Percentiles rank a stretch among this genome's conserved stretches.
These are phyloP conservation scores for Septoria linicola DNA, from an alignment of 2,329 filamentous ascomycete genomes.

Conservation along the genomic window DNA sequence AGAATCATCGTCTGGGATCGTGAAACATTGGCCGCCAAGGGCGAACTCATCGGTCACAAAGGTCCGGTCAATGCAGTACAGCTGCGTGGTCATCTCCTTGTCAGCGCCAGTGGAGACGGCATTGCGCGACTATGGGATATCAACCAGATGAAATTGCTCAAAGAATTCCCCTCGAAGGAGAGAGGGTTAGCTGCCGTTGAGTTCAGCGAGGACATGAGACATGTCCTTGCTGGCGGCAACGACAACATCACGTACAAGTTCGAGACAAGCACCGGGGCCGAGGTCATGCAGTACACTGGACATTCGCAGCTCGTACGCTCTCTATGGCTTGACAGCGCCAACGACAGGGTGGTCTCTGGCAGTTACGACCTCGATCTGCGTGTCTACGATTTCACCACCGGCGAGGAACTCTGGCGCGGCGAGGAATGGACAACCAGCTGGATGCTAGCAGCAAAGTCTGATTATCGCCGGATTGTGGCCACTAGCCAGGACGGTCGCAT, in stretches of 20 bases:
- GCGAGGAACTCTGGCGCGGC: slow-evolving; percentile 75
- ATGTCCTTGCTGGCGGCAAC: slow-evolving; percentile 90
- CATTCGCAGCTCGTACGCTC: slow-evolving; percentile 85
- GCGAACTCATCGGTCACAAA: slow-evolving; percentile 77
- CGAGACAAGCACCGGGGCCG: slow-evolving; percentile 85
- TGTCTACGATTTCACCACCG: slow-evolving; percentile 83
- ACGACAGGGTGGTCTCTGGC: slow-evolving; percentile 82
- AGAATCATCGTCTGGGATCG: slow-evolving; percentile 95
- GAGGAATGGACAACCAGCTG: slow-evolving; percentile 95
- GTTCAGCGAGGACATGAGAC: slow-evolving; percentile 91
- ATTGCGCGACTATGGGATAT: slow-evolving; percentile 95
- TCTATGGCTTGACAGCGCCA: slow-evolving; percentile 83
- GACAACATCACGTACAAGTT: slow-evolving; percentile 95
- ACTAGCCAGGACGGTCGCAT: slow-evolving; percentile 93
- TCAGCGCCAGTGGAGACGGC: slow-evolving; percentile 91
- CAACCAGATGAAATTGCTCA: slow-evolving; percentile 80
- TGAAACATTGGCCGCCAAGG: slow-evolving; percentile 69
- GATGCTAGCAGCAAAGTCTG: slow-evolving; percentile 93
- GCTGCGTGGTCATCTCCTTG: slow-evolving; percentile 86
- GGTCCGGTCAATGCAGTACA: slow-evolving; percentile 97
- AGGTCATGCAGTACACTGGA: slow-evolving; percentile 75
- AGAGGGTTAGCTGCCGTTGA: slow-evolving; percentile 94
- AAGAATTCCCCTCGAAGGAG: slow-evolving; percentile 85
- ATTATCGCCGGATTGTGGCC: slow-evolving; percentile 90
- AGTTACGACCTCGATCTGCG: slow-evolving; percentile 96